A percentile compares a stretch with the other conserved stretches of the same genome.
Evolutionary conservation across 2,329 filamentous ascomycete species (phyloP).

Genomic region (Biscogniauxia mediterranea): DNA sequence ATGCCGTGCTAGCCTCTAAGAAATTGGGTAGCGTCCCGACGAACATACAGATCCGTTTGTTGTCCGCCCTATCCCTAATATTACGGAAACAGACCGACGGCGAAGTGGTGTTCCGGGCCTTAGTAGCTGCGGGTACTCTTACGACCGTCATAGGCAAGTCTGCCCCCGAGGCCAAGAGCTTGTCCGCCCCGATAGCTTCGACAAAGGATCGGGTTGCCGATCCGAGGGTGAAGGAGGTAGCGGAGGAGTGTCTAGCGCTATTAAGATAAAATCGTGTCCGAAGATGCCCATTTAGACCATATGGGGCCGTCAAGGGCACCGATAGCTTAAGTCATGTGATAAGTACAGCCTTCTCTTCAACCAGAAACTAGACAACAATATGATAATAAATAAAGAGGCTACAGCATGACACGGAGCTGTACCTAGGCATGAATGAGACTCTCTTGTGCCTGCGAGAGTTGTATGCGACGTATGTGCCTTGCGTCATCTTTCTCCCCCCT

Average conservation of each 20-base stretch:
- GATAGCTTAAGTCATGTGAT: neutral
- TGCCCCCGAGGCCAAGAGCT: slow-evolving; percentile 40
- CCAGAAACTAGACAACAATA: too few species aligned
- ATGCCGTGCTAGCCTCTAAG: slow-evolving; percentile 66
- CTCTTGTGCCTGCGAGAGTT: too few species aligned
- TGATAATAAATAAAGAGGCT: too few species aligned
- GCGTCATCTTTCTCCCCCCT: too few species aligned
- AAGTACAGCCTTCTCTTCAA: too few species aligned
- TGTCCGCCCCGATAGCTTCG: slow-evolving; percentile 42
- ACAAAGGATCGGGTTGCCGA: slow-evolving; percentile 47
- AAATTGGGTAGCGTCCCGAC: slow-evolving; percentile 31
- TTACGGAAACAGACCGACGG: slow-evolving; percentile 68
- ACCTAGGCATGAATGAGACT: too few species aligned
- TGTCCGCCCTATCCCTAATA: slow-evolving; percentile 62
- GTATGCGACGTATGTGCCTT: too few species aligned
- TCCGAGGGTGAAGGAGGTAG: slow-evolving; percentile 46
- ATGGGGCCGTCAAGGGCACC: neutral
- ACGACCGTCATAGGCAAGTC: slow-evolving; percentile 55
- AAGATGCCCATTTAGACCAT: neutral
- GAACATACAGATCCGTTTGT: slow-evolving; percentile 48
- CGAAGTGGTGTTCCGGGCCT: slow-evolving; percentile 77
- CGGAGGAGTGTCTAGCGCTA: slow-evolving; percentile 44
- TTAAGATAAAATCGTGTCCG: slow-evolving; percentile 21
- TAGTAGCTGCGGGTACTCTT: slow-evolving; percentile 82
- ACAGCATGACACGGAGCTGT: too few species aligned